A percentile compares a stretch with the other conserved stretches of the same genome.
Evolutionary conservation across 2,329 filamentous ascomycete genomes (phyloP).

Genomic region (Lojkania enalia): DNA sequence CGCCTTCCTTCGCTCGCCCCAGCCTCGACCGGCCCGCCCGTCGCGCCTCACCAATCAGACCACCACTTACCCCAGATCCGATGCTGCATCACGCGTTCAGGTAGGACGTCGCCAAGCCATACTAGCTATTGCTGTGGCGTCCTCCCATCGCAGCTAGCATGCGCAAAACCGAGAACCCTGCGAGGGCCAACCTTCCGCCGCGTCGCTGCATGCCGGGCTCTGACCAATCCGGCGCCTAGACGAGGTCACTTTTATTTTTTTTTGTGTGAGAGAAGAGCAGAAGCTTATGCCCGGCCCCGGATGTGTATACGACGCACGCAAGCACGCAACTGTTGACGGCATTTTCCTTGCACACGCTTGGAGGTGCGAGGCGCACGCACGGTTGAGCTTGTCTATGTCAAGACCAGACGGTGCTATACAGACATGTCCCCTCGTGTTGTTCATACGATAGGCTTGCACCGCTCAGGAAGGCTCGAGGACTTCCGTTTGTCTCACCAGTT

Average conservation of each 20-base stretch:
- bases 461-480: background rate
- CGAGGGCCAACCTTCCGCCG: constrained; percentile 2
- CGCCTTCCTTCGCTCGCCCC: constrained; percentile 1
- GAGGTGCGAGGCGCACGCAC: background rate
- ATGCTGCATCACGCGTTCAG: constrained; percentile 12
- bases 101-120: constrained; percentile 2
- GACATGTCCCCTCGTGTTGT: background rate
- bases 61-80: constrained; percentile 28
- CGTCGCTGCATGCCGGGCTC: background rate
- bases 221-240: constrained; percentile 1
- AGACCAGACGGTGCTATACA: background rate
- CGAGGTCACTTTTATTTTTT: constrained; percentile 9
- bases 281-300: too few relatives aligned
- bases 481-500: too few relatives aligned
- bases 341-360: too few relatives aligned
- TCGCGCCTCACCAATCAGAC: constrained; percentile 17
- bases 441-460: background rate
- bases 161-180: background rate
- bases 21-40: constrained; percentile 6
- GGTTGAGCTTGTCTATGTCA: background rate
- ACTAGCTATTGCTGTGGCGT: constrained; percentile 10
- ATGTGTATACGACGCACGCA: background rate
- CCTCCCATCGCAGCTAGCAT: constrained; percentile 4
- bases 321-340: too few relatives aligned
- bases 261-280: background rate